Evolutionary conservation across 176 grass and related monocot genomes (phyloP).

Genomic region (Oropetium thomaeum): DNA sequence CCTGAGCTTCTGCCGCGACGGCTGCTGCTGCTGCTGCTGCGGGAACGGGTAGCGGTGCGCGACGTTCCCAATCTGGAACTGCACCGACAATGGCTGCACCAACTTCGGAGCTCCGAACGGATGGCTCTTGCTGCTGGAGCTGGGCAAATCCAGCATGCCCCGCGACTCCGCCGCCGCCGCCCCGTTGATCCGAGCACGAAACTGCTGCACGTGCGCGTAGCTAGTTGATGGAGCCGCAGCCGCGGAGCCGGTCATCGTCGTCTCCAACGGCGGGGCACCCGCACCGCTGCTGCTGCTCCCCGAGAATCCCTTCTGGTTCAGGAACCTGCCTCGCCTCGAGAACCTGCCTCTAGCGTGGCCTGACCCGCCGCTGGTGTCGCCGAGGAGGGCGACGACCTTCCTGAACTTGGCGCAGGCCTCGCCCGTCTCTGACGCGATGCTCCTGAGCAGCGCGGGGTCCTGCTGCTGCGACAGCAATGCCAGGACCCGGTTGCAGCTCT

Average conservation of each 20-base stretch:
- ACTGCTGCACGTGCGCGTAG: constrained; percentile 32
- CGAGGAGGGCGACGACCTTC: constrained; percentile 64
- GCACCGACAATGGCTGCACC: constrained; percentile 46
- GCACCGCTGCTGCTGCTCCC: constrained; percentile 3
- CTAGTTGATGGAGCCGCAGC: constrained; percentile 41
- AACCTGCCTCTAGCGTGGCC: constrained; percentile 68
- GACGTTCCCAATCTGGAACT: constrained; percentile 44
- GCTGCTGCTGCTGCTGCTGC: constrained; percentile 61
- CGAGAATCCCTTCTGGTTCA: constrained; percentile 47
- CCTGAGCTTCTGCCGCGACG: constrained; percentile 57
- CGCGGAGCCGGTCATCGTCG: neutral
- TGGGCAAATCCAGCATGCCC: constrained; percentile 30
- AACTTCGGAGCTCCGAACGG: constrained; percentile 38
- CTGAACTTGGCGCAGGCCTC: constrained; percentile 77
- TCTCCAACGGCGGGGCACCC: constrained; percentile 12
- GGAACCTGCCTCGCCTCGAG: constrained; percentile 27
- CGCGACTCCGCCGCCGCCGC: neutral
- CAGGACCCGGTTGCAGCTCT: constrained; percentile 74
- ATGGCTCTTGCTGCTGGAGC: constrained; percentile 27
- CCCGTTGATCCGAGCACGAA: constrained; percentile 25
- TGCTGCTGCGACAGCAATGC: constrained; percentile 57
- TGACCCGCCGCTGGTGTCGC: constrained; percentile 13
- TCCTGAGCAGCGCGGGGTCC: constrained; percentile 49
- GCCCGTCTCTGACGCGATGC: constrained; percentile 51
- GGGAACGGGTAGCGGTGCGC: constrained; percentile 56